These are phyloP conservation scores for Fusarium bulbicola DNA, from an alignment of 2,329 filamentous ascomycete genomes.

Conservation along the genomic window DNA sequence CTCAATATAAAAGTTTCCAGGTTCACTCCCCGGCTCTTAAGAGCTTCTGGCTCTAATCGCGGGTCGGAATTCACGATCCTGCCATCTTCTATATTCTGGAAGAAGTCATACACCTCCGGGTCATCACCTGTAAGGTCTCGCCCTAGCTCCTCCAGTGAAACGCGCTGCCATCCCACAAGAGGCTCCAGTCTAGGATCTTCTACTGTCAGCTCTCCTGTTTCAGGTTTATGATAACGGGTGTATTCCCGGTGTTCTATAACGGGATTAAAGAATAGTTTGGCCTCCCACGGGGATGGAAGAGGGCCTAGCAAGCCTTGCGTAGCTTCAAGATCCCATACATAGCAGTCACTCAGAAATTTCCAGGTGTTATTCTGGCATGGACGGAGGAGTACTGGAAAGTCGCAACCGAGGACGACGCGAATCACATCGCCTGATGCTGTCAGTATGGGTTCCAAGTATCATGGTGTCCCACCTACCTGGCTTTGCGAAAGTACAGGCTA, in stretches of 20 bases:
- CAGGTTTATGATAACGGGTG: background rate
- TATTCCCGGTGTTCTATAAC: fast-evolving
- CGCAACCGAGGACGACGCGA: background rate
- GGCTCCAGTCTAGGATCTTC: background rate
- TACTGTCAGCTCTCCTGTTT: background rate
- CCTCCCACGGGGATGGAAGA: background rate
- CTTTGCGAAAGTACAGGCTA: background rate
- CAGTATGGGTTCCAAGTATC: fast-evolving
- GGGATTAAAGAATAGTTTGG: background rate
- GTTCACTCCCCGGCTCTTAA: background rate
- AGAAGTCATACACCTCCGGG: background rate
- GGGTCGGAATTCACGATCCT: background rate
- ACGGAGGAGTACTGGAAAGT: background rate
- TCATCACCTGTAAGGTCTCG: background rate
- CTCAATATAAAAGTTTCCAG: background rate
- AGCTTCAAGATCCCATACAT: background rate
- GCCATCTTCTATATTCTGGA: background rate
- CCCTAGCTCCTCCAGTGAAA: background rate
- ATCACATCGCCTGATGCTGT: background rate
- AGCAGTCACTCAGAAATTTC: background rate
- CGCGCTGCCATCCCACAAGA: background rate
- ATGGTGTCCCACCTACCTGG: background rate
- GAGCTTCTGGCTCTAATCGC: background rate
- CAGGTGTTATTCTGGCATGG: background rate
- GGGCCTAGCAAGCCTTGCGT: background rate